Percentiles rank a stretch among this genome's conserved stretches.
phyloP scores from a whole-genome alignment of 768 basidiomycete species.

The Auriscalpium orientale region DNA sequence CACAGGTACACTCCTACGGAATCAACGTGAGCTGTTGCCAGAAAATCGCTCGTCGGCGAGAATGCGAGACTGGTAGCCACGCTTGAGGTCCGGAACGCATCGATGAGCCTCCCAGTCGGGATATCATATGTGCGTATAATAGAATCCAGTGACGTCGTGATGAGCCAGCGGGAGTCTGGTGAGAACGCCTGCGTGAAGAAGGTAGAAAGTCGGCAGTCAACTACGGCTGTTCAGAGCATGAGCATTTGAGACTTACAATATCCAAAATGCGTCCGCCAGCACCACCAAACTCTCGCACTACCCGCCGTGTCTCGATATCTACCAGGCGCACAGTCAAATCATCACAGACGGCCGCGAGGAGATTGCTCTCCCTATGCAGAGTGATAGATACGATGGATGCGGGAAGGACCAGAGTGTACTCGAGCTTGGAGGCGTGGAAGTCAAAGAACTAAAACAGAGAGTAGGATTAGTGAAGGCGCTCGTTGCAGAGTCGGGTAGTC shows the following conservation, averaged over 20 bases:
- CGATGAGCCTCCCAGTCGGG: slow-evolving; percentile 86
- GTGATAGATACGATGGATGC: slow-evolving; percentile 62
- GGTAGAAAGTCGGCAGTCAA: too few species aligned
- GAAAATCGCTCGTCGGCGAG: slow-evolving; percentile 91
- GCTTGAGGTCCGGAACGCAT: slow-evolving; percentile 82
- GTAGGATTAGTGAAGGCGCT: not conserved
- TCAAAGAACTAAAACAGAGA: slow-evolving; percentile 75
- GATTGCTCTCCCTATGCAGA: slow-evolving; percentile 77
- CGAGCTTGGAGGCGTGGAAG: slow-evolving; percentile 78
- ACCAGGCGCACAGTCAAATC: slow-evolving; percentile 80
- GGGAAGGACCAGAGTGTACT: slow-evolving; percentile 58
- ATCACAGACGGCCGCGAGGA: slow-evolving; percentile 79
- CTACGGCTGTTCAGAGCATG: too few species aligned
- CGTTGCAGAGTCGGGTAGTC: too few species aligned
- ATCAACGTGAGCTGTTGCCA: slow-evolving; percentile 92
- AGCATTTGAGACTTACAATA: slow-evolving; percentile 47
- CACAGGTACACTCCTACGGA: slow-evolving; percentile 94
- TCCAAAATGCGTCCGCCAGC: slow-evolving; percentile 85
- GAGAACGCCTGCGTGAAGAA: slow-evolving; percentile 69
- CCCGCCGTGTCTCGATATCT: slow-evolving; percentile 82
- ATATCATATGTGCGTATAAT: slow-evolving; percentile 93
- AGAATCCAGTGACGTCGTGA: slow-evolving; percentile 83
- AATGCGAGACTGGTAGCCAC: slow-evolving; percentile 88
- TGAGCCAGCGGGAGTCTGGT: slow-evolving; percentile 90
- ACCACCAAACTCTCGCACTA: slow-evolving; percentile 85